phyloP scores from a whole-genome alignment of 108 stramenopile species.

The Pseudonitzschia delicatissima region DNA sequence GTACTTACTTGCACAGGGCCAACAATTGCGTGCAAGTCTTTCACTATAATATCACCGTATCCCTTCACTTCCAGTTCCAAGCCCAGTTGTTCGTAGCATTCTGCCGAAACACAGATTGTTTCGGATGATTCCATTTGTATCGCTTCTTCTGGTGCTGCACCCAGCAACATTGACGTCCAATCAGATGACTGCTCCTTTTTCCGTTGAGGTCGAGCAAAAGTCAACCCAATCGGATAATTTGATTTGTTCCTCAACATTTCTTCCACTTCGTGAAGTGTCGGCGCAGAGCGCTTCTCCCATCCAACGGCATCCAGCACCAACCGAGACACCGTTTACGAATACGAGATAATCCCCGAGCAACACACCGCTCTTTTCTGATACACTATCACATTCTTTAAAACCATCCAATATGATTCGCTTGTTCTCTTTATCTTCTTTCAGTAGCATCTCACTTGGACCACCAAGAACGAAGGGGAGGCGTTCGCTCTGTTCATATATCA shows the following conservation, averaged over 20 bases:
- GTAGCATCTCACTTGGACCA: constrained; percentile 66
- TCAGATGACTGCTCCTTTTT: constrained; percentile 22
- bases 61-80: constrained; percentile 46
- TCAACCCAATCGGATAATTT: constrained; percentile 74
- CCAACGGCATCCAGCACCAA: constrained; percentile 78
- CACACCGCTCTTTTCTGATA: constrained; percentile 67
- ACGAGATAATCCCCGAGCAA: constrained; percentile 82
- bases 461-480: constrained; percentile 36
- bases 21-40: constrained; percentile 60
- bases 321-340: constrained; percentile 78
- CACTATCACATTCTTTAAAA: constrained; percentile 67
- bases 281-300: constrained; percentile 37
- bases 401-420: constrained; percentile 61
- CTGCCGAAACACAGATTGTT: constrained; percentile 63
- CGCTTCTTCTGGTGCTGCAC: constrained; percentile 6
- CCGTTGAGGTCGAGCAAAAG: constrained; percentile 72
- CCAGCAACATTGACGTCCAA: constrained; percentile 19
- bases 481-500: constrained; percentile 44
- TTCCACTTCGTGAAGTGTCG: constrained; percentile 51
- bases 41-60: constrained; percentile 55
- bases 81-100: constrained; percentile 56
- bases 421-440: constrained; percentile 45
- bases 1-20: constrained; percentile 51
- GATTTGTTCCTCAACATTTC: constrained; percentile 44
- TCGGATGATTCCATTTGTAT: constrained; percentile 46